phyloP scores from a whole-genome alignment of 2,329 filamentous ascomycete genomes.

The Talaromyces albobiverticillius region DNA sequence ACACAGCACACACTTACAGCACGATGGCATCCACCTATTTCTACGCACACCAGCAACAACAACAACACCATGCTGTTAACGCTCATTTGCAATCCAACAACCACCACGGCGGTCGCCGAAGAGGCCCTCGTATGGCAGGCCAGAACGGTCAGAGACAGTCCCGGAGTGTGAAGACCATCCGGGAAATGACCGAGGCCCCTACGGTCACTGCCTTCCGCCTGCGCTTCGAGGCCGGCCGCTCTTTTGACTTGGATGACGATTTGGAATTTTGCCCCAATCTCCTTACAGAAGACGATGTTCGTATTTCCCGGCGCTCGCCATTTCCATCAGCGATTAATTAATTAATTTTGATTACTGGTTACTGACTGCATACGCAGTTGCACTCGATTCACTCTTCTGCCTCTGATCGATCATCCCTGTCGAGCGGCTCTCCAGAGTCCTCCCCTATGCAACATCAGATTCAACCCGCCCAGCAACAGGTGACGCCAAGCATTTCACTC shows the following conservation, averaged over 20 bases:
- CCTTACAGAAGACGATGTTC: conserved; percentile 89
- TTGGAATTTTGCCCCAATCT: conserved; percentile 92
- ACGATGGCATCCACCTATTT: conserved; percentile 35
- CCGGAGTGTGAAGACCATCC: conserved; percentile 78
- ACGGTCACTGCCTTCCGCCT: conserved; percentile 75
- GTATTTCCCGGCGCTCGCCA: conserved; percentile 20
- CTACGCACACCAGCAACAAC: conserved; percentile 44
- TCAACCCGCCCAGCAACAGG: conserved; percentile 64
- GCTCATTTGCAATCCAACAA: conserved; percentile 52
- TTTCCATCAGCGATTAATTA: neutral
- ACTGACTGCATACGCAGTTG: conserved; percentile 54
- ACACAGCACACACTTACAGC: neutral
- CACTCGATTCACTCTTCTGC: conserved; percentile 85
- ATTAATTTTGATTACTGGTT: neutral
- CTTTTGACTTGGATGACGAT: conserved; percentile 94
- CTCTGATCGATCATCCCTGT: conserved; percentile 91
- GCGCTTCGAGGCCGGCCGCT: conserved; percentile 85
- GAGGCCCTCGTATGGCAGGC: conserved; percentile 74
- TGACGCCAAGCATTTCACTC: conserved; percentile 70
- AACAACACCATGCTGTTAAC: conserved; percentile 45
- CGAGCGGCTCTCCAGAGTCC: conserved; percentile 87
- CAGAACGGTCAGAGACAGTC: conserved; percentile 86
- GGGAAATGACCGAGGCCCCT: conserved; percentile 78
- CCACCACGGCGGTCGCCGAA: conserved; percentile 79
- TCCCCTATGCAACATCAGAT: conserved; percentile 85